A percentile compares a stretch with the other conserved stretches of the same genome.
These are phyloP conservation scores for Exophiala spinifera DNA, from an alignment of 2,329 filamentous ascomycete species.

Conservation along the genomic window DNA sequence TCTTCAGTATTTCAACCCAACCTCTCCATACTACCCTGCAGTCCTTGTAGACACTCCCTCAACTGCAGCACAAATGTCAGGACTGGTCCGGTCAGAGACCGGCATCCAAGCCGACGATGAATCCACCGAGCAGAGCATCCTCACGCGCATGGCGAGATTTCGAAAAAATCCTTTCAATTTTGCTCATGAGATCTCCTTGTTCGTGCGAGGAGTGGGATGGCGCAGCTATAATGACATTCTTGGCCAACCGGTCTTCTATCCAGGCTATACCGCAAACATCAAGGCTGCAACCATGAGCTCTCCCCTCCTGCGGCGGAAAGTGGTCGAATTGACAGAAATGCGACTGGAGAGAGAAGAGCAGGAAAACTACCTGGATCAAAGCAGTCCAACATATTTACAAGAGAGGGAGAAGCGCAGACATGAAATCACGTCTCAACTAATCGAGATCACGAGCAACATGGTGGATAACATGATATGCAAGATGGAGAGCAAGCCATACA, in stretches of 20 bases:
- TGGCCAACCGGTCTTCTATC: conserved; percentile 89
- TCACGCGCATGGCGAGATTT: conserved; percentile 81
- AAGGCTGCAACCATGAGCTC: conserved; percentile 73
- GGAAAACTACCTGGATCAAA: conserved; percentile 42
- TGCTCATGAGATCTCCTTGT: conserved; percentile 86
- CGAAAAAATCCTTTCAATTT: conserved; percentile 72
- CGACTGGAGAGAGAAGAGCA: conserved; percentile 72
- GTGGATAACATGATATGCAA: conserved; percentile 98
- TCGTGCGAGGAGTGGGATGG: conserved; percentile 93
- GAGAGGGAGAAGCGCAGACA: conserved; percentile 49
- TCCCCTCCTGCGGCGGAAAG: conserved; percentile 69
- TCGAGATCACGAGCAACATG: conserved; percentile 79
- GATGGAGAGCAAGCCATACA: conserved; percentile 92
- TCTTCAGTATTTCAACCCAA: no score
- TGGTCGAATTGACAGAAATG: conserved; percentile 71
- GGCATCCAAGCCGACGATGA: conserved; percentile 8
- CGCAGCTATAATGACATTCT: conserved; percentile 87
- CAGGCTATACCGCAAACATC: conserved; percentile 89
- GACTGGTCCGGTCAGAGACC: conserved; percentile 16
- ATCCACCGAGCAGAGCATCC: conserved; percentile 37
- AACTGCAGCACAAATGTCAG: conserved; percentile 5
- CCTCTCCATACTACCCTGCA: no score
- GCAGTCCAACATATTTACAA: conserved; percentile 25
- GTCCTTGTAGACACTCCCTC: not conserved
- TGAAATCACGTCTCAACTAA: conserved; percentile 69